Evolutionary conservation across 345 rosid species (phyloP).

Genomic region (Mangifera indica): DNA sequence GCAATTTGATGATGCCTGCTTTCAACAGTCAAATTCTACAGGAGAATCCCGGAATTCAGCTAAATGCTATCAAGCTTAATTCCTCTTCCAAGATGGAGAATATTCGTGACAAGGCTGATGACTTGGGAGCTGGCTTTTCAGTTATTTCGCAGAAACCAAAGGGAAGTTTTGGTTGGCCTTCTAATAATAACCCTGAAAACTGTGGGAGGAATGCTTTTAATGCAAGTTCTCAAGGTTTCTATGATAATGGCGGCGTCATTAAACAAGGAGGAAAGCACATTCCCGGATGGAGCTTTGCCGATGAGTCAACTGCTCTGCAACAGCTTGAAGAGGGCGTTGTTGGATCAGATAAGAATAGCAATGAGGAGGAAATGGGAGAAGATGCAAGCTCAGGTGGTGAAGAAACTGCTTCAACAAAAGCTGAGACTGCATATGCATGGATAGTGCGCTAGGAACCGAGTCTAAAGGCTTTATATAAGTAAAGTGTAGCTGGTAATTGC

Average conservation of each 20-base stretch:
- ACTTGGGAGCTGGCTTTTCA: constrained; percentile 8
- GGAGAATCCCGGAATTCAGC: constrained; percentile 16
- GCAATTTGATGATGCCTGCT: constrained; percentile 18
- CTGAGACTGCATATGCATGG: constrained; percentile 18
- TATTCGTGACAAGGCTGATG: constrained; percentile 10
- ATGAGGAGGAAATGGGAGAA: constrained; percentile 33
- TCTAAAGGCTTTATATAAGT: constrained; percentile 8
- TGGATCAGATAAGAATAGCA: constrained; percentile 26
- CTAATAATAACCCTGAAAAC: constrained; percentile 18
- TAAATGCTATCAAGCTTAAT: neutral
- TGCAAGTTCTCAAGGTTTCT: constrained; percentile 21
- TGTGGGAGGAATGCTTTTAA: constrained; percentile 18
- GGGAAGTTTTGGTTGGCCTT: constrained; percentile 23
- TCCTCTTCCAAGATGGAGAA: constrained; percentile 17
- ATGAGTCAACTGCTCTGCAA: constrained; percentile 26
- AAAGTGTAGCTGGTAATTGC: constrained; percentile 20
- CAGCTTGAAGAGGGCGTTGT: constrained; percentile 25
- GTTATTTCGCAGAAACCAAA: constrained; percentile 20
- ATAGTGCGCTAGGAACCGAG: constrained; percentile 9
- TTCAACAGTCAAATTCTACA: constrained; percentile 27
- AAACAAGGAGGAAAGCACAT: constrained; percentile 20
- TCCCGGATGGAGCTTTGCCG: constrained; percentile 35
- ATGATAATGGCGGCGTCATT: constrained; percentile 22
- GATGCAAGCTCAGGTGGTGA: constrained; percentile 32
- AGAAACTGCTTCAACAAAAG: constrained; percentile 24